Base-by-base conservation (phyloP, 1,284 basidiomycete species). In the Apiotrichum akiyoshidainum region DNA sequence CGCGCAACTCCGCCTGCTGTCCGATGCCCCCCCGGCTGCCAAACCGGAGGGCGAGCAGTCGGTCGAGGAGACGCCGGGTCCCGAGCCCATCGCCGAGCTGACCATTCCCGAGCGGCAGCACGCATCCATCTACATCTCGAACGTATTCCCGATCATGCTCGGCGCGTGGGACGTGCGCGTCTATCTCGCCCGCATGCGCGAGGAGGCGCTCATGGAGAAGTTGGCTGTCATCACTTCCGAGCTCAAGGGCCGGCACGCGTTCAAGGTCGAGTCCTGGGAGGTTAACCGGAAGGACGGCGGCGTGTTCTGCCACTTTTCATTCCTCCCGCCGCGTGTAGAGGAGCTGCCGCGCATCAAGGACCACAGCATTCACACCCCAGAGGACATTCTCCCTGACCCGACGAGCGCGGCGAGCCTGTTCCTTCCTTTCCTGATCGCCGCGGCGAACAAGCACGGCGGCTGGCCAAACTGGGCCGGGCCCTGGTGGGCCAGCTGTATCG, bases 281-380 rank as follows among this genome's bases (percentile, higher is more conserved):
- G 68, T 78, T 26, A 70, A 71, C 41, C 53, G 72, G 42, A 75
- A 72, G 63, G 74, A 72, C 54, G 71, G 73, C 45, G 92, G 93
- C 10, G 87, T 92, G 5, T 94, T 94, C 72, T 85, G 93, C 55
- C 84, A 83, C 49, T 93, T 93, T 75, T 80, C 81, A 21, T 94
- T 88, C 69, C 77, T 76, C 21, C 75, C 78, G 9, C 79, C 78
- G 72, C 21, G 44, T 12, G 31, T 45, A 6, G 46, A 46, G 22
- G 52, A 60, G 45, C 56, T 63, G 13, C 53, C 61, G 7, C 40
- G 58, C 45, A 57, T 63, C 21, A 48, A 42, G 17, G 64, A 65
- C 22, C 48, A 45, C 31, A 50, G 41, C 17, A 55, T 69, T 17
- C 56, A 60, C 48, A 52, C 56, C 49, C 72, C 70, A 5, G 68